Evolutionary conservation across 2,329 filamentous ascomycete genomes (phyloP).

Genomic region (Lojkania enalia): DNA sequence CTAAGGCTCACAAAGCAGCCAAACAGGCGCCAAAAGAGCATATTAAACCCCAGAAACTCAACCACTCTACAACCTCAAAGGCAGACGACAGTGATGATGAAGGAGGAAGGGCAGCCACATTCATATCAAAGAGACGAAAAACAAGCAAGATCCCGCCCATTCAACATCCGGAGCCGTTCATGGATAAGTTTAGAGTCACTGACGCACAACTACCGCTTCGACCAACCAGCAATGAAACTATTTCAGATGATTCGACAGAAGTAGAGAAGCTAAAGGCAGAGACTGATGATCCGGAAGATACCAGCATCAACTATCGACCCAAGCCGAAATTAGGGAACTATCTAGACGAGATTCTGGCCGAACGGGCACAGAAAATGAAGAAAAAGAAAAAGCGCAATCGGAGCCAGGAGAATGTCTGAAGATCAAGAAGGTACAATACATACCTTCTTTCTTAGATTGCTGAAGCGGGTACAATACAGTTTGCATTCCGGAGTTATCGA

Average conservation of each 20-base stretch:
- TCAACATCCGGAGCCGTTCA: not conserved
- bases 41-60: conserved; percentile 32
- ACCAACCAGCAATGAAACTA: not conserved
- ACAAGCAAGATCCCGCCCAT: conserved; percentile 21
- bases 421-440: not conserved
- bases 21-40: conserved; percentile 28
- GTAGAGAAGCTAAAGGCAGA: not conserved
- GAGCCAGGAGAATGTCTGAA: conserved; percentile 1
- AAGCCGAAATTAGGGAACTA: conserved; percentile 52
- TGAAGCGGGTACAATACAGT: not conserved
- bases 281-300: too few species aligned
- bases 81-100: conserved; percentile 45
- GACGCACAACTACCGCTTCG: not conserved
- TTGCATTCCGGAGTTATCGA: too few species aligned
- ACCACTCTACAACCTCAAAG: conserved; percentile 19
- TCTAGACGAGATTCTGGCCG: conserved; percentile 57
- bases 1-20: conserved; percentile 34
- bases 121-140: conserved; percentile 38
- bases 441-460: not conserved
- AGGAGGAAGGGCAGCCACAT: conserved; percentile 39
- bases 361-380: conserved; percentile 57
- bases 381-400: conserved; percentile 24
- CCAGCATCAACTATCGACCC: not conserved
- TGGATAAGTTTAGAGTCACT: not conserved
- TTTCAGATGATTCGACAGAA: not conserved